Base-by-base conservation (phyloP, 139 green algal genomes). In the Desmodesmus armatus region DNA sequence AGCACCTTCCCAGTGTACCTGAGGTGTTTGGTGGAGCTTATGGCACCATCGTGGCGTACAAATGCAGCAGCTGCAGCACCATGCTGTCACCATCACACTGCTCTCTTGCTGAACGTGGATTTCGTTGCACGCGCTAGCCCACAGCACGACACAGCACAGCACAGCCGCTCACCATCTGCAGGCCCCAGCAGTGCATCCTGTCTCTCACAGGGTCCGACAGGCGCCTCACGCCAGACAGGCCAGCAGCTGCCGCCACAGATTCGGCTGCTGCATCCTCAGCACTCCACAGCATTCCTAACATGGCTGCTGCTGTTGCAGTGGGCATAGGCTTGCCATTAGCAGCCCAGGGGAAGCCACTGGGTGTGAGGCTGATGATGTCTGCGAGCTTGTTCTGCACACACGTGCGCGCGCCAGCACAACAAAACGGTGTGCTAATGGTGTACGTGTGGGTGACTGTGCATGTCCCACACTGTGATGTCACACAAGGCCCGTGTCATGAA, bases 331-430 rank as follows among this genome's bases (percentile, higher is more conserved):
- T 29, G 4, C n/a, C n/a, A n/a, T 35, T 7, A 29, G 47, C 62
- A 11, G 40, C 39, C 76, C 76, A 82, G 27, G 76, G 76, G 2
- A 82, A 66, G 15, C 76, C 39, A 29, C 19, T 15, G 3, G 55
- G n/a, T 0, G 76, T 72, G 15, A 55, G 47, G 25, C 40, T 49
- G 2, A 29, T 53, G 1, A 82, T 55, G 29, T 31, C 55, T 40
- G 76, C 72, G 31, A 31, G 72, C 2, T 72, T 53, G 37, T 82
- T 82, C 76, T 82, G 76, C 35, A 43, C 69, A 53, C 37, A 21
- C 21, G 69, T 37, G 39, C 0, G 19, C 23, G 17, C 35, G 62
- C 6, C 41, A 49, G 65, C 65, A 67, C 0, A 31, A n/a, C 58
- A 67, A 31, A 6, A 11, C 58, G 31, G 23, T 27, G 21, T 13